Evolutionary conservation across 2,329 filamentous ascomycete genomes (phyloP).

Genomic region (Zelopaecilomyces penicillatus): DNA sequence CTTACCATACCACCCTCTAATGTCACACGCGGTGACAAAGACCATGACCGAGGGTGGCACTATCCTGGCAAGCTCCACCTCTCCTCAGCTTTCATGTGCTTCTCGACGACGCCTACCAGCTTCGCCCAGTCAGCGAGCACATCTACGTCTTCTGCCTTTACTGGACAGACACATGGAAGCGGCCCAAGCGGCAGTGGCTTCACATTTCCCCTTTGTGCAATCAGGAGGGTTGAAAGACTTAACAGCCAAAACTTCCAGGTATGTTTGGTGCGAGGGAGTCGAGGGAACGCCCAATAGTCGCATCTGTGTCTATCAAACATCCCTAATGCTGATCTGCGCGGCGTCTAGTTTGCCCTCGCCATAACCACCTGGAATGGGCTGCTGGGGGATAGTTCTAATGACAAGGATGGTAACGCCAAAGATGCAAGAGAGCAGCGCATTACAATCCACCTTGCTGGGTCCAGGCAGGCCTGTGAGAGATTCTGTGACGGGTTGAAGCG

Average conservation of each 20-base stretch:
- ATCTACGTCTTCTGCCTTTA: constrained; percentile 73
- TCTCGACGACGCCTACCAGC: constrained; percentile 86
- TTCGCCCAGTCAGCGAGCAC: constrained; percentile 75
- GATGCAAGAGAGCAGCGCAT: constrained; percentile 66
- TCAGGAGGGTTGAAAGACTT: constrained; percentile 82
- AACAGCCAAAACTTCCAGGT: constrained; percentile 83
- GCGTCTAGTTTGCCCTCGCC: constrained; percentile 68
- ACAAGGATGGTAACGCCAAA: constrained; percentile 33
- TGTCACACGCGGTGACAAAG: constrained; percentile 61
- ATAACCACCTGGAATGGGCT: constrained; percentile 91
- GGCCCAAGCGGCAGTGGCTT: constrained; percentile 94
- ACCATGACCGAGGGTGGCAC: constrained; percentile 68
- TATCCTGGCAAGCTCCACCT: constrained; percentile 90
- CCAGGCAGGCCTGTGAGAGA: constrained; percentile 78
- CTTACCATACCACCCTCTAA: constrained; percentile 75
- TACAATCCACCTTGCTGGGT: constrained; percentile 84
- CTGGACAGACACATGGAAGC: constrained; percentile 84
- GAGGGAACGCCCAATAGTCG: no score
- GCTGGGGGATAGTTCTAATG: constrained; percentile 46
- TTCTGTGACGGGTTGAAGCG: constrained; percentile 96
- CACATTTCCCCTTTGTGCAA: constrained; percentile 83
- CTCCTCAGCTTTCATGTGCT: constrained; percentile 91
- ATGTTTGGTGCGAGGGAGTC: constrained; percentile 7
- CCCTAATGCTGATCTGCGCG: not conserved
- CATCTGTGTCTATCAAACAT: not conserved